phyloP scores from a whole-genome alignment of 2,329 filamentous ascomycete genomes.

The Cytospora leucostoma region DNA sequence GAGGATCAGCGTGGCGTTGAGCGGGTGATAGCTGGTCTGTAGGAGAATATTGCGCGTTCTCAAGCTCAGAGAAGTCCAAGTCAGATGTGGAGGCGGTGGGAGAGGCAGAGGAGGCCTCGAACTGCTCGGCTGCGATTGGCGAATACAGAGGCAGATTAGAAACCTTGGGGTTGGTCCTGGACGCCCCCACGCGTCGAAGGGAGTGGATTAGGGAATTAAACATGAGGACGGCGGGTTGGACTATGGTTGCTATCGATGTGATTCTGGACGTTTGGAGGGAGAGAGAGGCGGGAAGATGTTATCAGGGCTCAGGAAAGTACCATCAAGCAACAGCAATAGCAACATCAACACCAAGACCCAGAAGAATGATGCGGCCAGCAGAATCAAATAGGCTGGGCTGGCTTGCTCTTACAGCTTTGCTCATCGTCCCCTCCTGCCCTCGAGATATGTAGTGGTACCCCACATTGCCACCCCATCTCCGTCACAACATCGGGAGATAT shows the following conservation, averaged over 20 bases:
- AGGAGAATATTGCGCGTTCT: neutral
- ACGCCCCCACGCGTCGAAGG: constrained; percentile 5
- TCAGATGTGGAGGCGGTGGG: neutral
- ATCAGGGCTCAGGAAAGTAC: no score
- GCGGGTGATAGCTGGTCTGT: constrained; percentile 18
- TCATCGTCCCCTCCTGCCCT: neutral
- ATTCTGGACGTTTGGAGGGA: no score
- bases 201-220: constrained; percentile 1
- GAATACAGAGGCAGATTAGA: constrained; percentile 23
- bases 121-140: constrained; percentile 11
- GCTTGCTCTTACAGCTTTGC: neutral
- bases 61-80: neutral
- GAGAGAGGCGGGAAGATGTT: no score
- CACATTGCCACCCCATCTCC: neutral
- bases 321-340: neutral
- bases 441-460: neutral
- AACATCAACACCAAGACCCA: neutral
- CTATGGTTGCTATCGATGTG: no score
- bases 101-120: neutral
- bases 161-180: neutral
- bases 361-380: neutral
- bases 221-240: neutral
- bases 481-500: neutral
- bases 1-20: constrained; percentile 15
- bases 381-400: neutral